These are phyloP conservation scores for Boechera retrofracta DNA, from an alignment of 345 rosid species.

Conservation along the genomic window DNA sequence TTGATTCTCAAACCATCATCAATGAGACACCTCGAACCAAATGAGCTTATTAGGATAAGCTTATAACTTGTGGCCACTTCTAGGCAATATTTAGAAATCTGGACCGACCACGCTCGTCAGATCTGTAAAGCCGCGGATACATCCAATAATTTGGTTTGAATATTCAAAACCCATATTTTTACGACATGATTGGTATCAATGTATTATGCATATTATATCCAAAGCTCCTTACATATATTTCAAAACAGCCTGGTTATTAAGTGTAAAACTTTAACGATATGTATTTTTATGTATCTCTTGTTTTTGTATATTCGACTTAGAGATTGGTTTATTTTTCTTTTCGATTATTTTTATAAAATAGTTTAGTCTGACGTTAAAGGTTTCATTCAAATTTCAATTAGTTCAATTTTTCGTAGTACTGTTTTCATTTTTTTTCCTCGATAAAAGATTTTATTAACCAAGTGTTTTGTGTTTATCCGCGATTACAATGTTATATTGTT, in stretches of 20 bases:
- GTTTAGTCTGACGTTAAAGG: background rate
- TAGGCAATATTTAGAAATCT: background rate
- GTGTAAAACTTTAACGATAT: background rate
- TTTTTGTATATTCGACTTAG: too few species aligned
- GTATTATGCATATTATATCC: background rate
- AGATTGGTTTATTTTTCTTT: too few species aligned
- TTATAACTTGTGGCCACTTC: background rate
- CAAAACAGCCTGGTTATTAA: background rate
- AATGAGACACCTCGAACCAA: conserved; percentile 6
- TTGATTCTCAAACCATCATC: conserved; percentile 10
- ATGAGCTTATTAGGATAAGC: background rate
- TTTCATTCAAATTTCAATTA: background rate
- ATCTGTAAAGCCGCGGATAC: background rate
- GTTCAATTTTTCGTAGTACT: background rate
- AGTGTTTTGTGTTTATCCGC: too few species aligned
- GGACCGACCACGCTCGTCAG: conserved; percentile 15
- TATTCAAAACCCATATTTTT: background rate
- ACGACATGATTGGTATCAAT: background rate
- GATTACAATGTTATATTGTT: too few species aligned
- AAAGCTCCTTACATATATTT: background rate
- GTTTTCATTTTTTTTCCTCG: background rate
- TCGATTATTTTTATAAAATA: too few species aligned
- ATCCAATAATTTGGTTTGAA: background rate
- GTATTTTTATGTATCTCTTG: background rate
- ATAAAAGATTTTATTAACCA: too few species aligned